Evolutionary conservation across 768 basidiomycete species (phyloP), one percentile per base, ranked within the genome.

Genomic region (Arthromyces matolae): DNA sequence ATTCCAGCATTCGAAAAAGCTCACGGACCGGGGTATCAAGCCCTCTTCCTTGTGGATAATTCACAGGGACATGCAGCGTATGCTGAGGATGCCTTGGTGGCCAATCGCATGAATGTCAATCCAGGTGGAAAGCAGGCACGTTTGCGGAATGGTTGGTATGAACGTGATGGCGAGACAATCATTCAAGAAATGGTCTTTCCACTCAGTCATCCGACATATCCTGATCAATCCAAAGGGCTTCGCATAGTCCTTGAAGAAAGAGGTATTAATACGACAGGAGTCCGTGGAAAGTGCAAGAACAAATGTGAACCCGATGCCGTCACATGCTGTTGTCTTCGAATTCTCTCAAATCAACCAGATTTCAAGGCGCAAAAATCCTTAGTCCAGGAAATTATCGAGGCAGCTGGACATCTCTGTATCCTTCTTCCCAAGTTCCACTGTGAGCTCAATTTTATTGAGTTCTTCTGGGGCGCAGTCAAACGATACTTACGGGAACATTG

Each of bases 81-180:
- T 60, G 46, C 64, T 1, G 50, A 44, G 1, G 66, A 73, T 62
- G 67, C 71, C 4, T 57, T 75, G 0, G 44, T 67, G 5, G 62
- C 50, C 0, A 56, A 59, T 3, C 50, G 55, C 0, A 73, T 75
- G 70, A 73, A 75, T 56, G 8, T 65, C 7, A 55, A 54, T 0
- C 68, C 69, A 16, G 68, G 69, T 18, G 69, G 72, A 3, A 67
- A 68, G 42, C 73, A 75, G 44, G 59, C 67, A 2, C 32, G 4
- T 12, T 16, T 33, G 5, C 32, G 10, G 16, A 16, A 37, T 47
- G 45, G 37, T 13, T 47, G 45, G 45, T 47, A 37, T 39, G 19
- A 37, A 4, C n/a, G 24, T 13, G 18, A 47, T 29, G 25, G 34
- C n/a, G 16, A 47, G 16, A 37, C 20, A 27, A 37, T 47, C 27